Percentiles rank a stretch among this genome's conserved stretches.
Evolutionary conservation across 164 flowering plant species (phyloP).

Genomic region (Vitis labrusca): DNA sequence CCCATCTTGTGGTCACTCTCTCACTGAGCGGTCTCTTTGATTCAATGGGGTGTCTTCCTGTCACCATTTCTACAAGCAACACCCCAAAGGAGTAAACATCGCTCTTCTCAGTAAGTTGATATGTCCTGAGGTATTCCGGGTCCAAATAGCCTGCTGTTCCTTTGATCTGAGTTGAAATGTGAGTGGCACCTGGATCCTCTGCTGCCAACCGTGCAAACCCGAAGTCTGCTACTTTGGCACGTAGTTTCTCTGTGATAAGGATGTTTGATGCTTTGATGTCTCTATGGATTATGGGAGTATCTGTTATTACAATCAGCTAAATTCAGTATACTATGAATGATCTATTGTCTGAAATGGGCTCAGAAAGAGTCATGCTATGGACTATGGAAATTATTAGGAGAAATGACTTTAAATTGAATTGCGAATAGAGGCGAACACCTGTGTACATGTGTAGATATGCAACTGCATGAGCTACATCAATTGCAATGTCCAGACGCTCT

Average conservation of each 20-base stretch:
- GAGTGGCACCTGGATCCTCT: constrained; percentile 49
- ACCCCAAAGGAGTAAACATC: constrained; percentile 90
- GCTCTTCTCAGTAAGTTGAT: constrained; percentile 77
- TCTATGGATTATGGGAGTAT: constrained; percentile 75
- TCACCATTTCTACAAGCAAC: constrained; percentile 67
- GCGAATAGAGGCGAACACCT: constrained; percentile 27
- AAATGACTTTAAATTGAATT: neutral
- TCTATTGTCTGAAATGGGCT: too few species aligned
- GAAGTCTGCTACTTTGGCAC: constrained; percentile 85
- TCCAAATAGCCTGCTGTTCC: constrained; percentile 82
- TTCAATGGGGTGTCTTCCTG: constrained; percentile 73
- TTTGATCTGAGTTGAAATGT: constrained; percentile 72
- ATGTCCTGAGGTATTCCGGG: constrained; percentile 74
- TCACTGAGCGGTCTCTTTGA: constrained; percentile 37
- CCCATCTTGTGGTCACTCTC: constrained; percentile 56
- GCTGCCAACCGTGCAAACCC: constrained; percentile 61
- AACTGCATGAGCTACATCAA: constrained; percentile 82
- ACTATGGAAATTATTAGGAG: neutral
- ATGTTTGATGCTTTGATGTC: constrained; percentile 78
- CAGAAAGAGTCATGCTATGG: too few species aligned
- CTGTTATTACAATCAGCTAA: constrained; percentile 37
- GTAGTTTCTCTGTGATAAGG: constrained; percentile 66
- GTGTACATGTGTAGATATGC: constrained; percentile 72
- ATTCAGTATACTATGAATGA: neutral
- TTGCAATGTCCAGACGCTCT: constrained; percentile 66